These are phyloP conservation scores for Raffaelea deltoideospora DNA, from an alignment of 2,329 filamentous ascomycete species.

Conservation along the genomic window DNA sequence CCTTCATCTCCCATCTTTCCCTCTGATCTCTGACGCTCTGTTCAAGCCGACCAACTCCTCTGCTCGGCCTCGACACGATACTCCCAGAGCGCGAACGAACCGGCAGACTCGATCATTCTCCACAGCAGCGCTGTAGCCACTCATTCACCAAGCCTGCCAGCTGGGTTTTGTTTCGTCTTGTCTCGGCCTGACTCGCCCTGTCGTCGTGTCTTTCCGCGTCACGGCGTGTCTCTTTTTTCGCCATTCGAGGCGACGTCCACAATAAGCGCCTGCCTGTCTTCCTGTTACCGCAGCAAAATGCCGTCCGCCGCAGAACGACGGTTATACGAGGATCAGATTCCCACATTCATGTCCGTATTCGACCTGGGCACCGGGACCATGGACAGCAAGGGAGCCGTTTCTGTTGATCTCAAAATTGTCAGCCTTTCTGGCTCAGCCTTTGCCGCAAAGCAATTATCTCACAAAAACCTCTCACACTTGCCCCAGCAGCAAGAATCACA, in stretches of 20 bases:
- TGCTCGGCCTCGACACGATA: too few relatives aligned
- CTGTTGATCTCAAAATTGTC: conserved; percentile 37
- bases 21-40: too few relatives aligned
- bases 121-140: background rate
- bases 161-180: too few relatives aligned
- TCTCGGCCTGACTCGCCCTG: background rate
- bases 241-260: background rate
- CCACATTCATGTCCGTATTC: conserved; percentile 63
- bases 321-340: conserved; percentile 55
- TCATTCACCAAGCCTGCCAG: background rate
- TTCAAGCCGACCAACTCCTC: too few relatives aligned
- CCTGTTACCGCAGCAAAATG: conserved; percentile 26
- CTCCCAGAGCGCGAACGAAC: too few relatives aligned
- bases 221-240: background rate
- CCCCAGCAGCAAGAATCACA: too few relatives aligned
- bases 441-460: too few relatives aligned
- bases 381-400: conserved; percentile 36
- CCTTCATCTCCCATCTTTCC: too few relatives aligned
- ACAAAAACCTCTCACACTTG: too few relatives aligned
- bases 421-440: conserved; percentile 23
- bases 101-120: background rate
- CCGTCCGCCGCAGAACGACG: conserved; percentile 45
- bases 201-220: too few relatives aligned
- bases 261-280: too few relatives aligned
- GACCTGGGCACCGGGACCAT: conserved; percentile 44